Evolutionary conservation across 2,329 filamentous ascomycete species (phyloP).

Genomic region (Epichloe hybrida): DNA sequence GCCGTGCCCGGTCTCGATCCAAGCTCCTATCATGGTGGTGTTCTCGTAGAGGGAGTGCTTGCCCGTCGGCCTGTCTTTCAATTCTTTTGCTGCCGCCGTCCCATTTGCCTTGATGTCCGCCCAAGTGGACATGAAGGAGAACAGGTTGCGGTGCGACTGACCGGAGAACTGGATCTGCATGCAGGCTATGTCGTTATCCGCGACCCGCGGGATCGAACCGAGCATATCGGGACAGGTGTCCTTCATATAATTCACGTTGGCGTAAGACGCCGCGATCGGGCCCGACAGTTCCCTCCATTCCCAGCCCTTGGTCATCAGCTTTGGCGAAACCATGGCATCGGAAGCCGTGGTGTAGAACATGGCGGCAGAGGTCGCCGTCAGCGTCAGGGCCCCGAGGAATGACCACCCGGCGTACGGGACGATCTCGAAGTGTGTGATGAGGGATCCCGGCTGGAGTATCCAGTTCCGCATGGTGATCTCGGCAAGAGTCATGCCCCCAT

Average conservation of each 20-base stretch:
- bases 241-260: constrained; percentile 44
- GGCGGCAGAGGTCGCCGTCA: constrained; percentile 49
- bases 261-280: constrained; percentile 46
- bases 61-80: constrained; percentile 40
- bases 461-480: constrained; percentile 69
- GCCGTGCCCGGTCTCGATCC: constrained; percentile 45
- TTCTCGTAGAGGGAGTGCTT: constrained; percentile 57
- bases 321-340: constrained; percentile 61
- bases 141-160: constrained; percentile 56
- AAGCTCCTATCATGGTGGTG: constrained; percentile 54
- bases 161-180: constrained; percentile 57
- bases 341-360: constrained; percentile 68
- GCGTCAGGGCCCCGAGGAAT: constrained; percentile 47
- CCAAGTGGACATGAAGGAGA: constrained; percentile 48
- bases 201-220: constrained; percentile 22
- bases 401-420: constrained; percentile 51
- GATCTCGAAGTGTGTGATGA: constrained; percentile 55
- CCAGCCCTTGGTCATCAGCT: constrained; percentile 46
- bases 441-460: constrained; percentile 58
- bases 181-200: constrained; percentile 40
- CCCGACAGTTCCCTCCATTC: constrained; percentile 37
- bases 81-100: constrained; percentile 24
- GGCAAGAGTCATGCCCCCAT: constrained; percentile 59
- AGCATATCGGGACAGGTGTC: constrained; percentile 50
- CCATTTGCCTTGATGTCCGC: constrained; percentile 28